Evolutionary conservation across 1,139 yeast species (phyloP).

Genomic region (Geotrichum reessii): DNA sequence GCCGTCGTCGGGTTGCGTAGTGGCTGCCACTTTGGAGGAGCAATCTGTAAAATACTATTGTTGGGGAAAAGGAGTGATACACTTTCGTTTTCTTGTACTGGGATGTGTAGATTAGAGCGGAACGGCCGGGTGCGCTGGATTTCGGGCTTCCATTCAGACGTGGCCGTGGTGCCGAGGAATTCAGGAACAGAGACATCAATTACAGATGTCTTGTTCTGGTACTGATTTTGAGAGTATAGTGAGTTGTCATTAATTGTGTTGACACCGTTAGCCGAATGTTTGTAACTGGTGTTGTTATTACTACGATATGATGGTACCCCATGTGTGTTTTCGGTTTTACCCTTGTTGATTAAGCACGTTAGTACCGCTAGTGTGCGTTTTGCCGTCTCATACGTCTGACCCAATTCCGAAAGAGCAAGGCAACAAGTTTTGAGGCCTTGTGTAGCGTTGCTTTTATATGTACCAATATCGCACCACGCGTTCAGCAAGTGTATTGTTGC

Average conservation of each 20-base stretch:
- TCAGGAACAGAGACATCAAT: background rate
- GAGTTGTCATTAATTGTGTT: background rate
- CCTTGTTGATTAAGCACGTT: slow-evolving; percentile 7
- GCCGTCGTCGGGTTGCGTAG: background rate
- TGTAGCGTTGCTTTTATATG: slow-evolving; percentile 11
- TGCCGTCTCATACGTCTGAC: slow-evolving; percentile 5
- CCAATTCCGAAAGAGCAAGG: slow-evolving; percentile 12
- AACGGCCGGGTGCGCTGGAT: slow-evolving; percentile 8
- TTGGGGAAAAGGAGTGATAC: background rate
- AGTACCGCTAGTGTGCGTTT: slow-evolving; percentile 8
- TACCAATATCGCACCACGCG: slow-evolving; percentile 17
- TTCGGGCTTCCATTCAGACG: slow-evolving; percentile 9
- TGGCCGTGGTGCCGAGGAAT: background rate
- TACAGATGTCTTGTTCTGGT: background rate
- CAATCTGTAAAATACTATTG: background rate
- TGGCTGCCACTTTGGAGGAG: background rate
- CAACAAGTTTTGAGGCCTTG: slow-evolving; percentile 16
- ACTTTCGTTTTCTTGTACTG: background rate
- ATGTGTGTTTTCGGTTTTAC: background rate
- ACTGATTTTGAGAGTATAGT: background rate
- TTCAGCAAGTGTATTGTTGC: slow-evolving; percentile 22
- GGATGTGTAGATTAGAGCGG: background rate
- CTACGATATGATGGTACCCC: background rate
- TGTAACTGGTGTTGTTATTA: background rate
- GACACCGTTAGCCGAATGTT: background rate